Base-by-base conservation (phyloP, 2,329 filamentous ascomycete species). In the Aspergillus carbonarius region DNA sequence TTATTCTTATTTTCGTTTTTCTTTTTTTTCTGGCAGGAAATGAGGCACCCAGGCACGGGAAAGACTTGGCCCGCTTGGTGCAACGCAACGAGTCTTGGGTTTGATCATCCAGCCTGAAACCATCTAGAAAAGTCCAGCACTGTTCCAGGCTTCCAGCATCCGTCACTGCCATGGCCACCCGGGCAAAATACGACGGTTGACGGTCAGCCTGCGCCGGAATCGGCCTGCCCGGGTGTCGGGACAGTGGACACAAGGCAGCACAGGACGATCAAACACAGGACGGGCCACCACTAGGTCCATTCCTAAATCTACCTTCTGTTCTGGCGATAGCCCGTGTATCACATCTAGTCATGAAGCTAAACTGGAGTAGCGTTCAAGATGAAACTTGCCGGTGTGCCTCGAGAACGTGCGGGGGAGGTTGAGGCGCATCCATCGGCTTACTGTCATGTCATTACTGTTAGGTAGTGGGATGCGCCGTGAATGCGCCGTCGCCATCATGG, bases 51-150 rank as follows among this genome's bases (percentile, higher is more conserved):
- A 42, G 30, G 15, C 47, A 46, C 50, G 40, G 42, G 32, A 46
- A 40, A 40, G 23, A 20, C 59, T 61, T 63, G 53, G 55, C 63
- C 61, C 54, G 48, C 42, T 53, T 44, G 34, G 54, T 54, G 55
- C 61, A 56, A 50, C 54, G 5, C 61, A 56, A 30, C 27, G 27
- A 52, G 56, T 54, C 59, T 57, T 42, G 23, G 18, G 66, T 70
- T 73, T 73, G 70, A 73, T 73, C 69, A 66, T 62, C 70, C 56
- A 9, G 32, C 48, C 61, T 72, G 71, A 73, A 73, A 72, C 70
- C 39, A 67, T 72, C 68, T 70, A 70, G 69, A 72, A 70, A 58
- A 61, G 34, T 54, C 17, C 58, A 55, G 39, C 39, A 54, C 32
- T 8, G 50, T 58, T 58, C 54, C 55, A 60, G 23, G 9, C 37